Evolutionary conservation across 495 filamentous ascomycete species (phyloP).

Genomic region (Aspergillus diversus): DNA sequence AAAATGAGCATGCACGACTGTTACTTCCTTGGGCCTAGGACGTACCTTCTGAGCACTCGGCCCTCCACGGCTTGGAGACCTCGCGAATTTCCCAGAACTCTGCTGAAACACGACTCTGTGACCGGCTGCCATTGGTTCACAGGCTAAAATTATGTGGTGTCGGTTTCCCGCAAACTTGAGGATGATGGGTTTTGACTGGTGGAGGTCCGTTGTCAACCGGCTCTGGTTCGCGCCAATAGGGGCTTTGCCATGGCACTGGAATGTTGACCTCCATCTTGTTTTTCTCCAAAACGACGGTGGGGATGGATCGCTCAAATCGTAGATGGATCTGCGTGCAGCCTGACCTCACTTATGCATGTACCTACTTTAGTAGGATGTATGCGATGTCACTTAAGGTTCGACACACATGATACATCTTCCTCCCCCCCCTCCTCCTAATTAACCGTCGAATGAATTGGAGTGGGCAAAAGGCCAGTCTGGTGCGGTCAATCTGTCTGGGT

Average conservation of each 20-base stretch:
- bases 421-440: neutral
- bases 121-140: neutral
- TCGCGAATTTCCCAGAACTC: neutral
- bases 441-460: neutral
- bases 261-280: conserved; percentile 10
- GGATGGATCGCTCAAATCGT: conserved; percentile 2
- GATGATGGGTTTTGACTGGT: neutral
- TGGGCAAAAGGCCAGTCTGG: neutral
- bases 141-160: too few relatives aligned
- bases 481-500: neutral
- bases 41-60: neutral
- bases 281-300: conserved; percentile 6
- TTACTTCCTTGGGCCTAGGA: neutral
- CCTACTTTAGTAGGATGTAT: conserved; percentile 14
- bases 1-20: neutral
- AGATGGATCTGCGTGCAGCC: conserved; percentile 13
- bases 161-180: neutral
- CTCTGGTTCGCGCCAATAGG: conserved; percentile 22
- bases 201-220: conserved; percentile 5
- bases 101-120: neutral
- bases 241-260: conserved; percentile 19
- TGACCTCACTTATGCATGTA: conserved; percentile 21
- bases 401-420: conserved; percentile 9
- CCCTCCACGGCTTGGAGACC: neutral
- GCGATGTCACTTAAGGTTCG: conserved; percentile 8